Conservation (phyloP, 129 eudicot species). For the Chrysanthemum seticuspe region DNA sequence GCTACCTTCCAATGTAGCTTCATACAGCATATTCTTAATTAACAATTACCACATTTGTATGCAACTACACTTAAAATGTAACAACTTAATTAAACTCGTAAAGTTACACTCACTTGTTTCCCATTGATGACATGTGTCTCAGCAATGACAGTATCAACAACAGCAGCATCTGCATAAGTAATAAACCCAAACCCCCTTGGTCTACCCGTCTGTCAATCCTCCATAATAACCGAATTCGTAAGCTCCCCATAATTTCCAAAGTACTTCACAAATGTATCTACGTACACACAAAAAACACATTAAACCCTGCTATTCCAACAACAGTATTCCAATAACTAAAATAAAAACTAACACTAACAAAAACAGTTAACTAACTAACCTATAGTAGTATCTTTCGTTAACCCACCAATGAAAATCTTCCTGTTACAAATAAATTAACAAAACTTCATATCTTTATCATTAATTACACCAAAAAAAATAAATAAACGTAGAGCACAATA, state of each 20-base stretch:
- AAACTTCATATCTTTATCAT: slow-evolving; percentile 15
- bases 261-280: slow-evolving; percentile 77
- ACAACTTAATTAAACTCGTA: neutral
- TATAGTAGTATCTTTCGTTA: slow-evolving; percentile 75
- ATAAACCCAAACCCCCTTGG: slow-evolving; percentile 94
- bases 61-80: neutral
- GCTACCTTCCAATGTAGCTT: no score
- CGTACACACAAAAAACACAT: neutral
- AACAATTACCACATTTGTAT: no score
- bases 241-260: slow-evolving; percentile 96
- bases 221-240: slow-evolving; percentile 86
- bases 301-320: slow-evolving; percentile 6
- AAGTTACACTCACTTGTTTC: slow-evolving; percentile 61
- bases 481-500: no score
- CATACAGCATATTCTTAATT: no score
- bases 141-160: slow-evolving; percentile 82
- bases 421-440: slow-evolving; percentile 37
- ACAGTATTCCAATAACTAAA: neutral
- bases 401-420: slow-evolving; percentile 88
- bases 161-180: slow-evolving; percentile 84
- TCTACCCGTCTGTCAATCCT: slow-evolving; percentile 77
- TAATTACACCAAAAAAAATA: neutral
- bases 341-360: neutral
- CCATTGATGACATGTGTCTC: slow-evolving; percentile 84
- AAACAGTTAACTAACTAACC: slow-evolving; percentile 40